phyloP scores from a whole-genome alignment of 2,329 filamentous ascomycete species.

The Ceratocystis colombiana region DNA sequence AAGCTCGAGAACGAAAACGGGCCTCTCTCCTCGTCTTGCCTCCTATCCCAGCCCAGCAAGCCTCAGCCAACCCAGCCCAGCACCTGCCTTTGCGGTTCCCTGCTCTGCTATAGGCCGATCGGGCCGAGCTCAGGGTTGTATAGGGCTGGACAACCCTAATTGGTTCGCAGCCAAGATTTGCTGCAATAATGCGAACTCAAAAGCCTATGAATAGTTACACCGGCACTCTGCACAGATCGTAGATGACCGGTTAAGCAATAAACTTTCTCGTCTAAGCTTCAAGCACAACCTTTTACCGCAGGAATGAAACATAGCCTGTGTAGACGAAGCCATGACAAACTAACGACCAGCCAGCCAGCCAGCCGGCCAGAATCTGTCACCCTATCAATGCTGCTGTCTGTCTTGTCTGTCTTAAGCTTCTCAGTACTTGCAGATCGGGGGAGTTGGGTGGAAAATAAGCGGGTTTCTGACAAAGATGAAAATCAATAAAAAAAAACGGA shows the following conservation, averaged over 20 bases:
- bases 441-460: neutral
- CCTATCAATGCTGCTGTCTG: neutral
- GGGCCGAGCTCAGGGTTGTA: constrained; percentile 9
- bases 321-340: neutral
- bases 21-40: neutral
- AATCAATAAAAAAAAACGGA: neutral
- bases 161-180: neutral
- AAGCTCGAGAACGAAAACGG: neutral
- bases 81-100: neutral
- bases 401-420: neutral
- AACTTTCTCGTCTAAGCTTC: constrained; percentile 5
- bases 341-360: too few relatives aligned
- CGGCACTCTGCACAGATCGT: neutral
- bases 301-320: neutral
- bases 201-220: constrained; percentile 8
- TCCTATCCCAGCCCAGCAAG: neutral
- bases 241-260: constrained; percentile 2
- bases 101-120: constrained; percentile 2
- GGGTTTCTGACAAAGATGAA: neutral
- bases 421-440: neutral
- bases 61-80: neutral
- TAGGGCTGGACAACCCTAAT: constrained; percentile 12
- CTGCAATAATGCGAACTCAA: neutral
- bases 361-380: constrained; percentile 1
- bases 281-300: neutral